Base-by-base conservation (phyloP, 2,329 filamentous ascomycete genomes). In the Colletotrichum ledebouriae region DNA sequence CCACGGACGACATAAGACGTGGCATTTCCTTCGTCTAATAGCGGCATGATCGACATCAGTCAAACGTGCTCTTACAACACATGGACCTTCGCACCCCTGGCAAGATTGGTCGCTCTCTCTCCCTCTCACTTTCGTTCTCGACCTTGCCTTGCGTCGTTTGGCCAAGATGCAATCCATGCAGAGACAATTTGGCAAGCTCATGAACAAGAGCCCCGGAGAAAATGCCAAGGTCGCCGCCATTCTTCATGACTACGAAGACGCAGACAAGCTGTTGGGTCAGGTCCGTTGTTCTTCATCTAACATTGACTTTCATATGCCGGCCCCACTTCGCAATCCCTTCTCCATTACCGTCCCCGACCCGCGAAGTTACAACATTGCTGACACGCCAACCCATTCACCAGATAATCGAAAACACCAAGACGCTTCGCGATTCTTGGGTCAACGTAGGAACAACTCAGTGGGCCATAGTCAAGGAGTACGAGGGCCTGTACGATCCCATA, bases 351-450 rank as follows among this genome's bases (percentile, higher is more conserved):
- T 42, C 11, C 22, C 29, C 6, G 29, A 9, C 29, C 7, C 9
- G 29, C 29, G 7, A 29, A 29, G 29, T 29, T 29, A 6, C 29
- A 9, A 29, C 29, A 9, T 29, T n/a, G 22, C n/a, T 56, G n/a
- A 15, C 44, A 61, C 58, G 56, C 47, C 10, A 60, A 7, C 37
- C 44, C 41, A 60, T 25, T 4, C 15, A n/a, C 25, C 72, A 95
- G 92, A 88, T 96, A 73, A 88, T 94, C 73, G 91, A 93, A 71
- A 89, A 91, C 70, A 88, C 90, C 42, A 92, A 89, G 78, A 84
- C 89, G 76, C 96, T 92, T 90, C 89, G 91, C 75, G 91, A 95
- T 74, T 86, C 90, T 11, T 97, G 93, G 93, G 85, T 89, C 6
- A 86, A 89, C 67, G 89, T 95, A 71, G 86, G 93, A 64, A 85